A percentile compares a stretch with the other conserved stretches of the same genome.
Evolutionary conservation across 2,329 filamentous ascomycete species (phyloP).

Genomic region (Fusarium aywerte): DNA sequence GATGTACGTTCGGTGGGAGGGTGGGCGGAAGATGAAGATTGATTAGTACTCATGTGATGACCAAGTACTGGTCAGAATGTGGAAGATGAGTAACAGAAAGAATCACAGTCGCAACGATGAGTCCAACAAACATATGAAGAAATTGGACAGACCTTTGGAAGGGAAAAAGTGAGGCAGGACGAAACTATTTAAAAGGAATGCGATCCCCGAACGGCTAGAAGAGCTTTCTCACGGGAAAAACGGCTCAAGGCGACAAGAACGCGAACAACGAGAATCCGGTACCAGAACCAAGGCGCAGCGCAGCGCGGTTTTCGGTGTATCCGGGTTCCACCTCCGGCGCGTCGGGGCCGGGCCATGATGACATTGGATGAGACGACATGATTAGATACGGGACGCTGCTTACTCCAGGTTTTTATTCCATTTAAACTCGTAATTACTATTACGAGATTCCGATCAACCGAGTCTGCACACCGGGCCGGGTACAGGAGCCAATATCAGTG

Average conservation of each 20-base stretch:
- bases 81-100: not conserved
- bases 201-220: slow-evolving; percentile 23
- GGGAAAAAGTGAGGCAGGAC: not conserved
- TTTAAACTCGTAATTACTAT: slow-evolving; percentile 26
- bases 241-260: slow-evolving; percentile 5
- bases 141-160: not conserved
- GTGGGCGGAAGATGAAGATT: not conserved
- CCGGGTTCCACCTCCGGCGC: slow-evolving; percentile 30
- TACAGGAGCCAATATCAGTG: not conserved
- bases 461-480: slow-evolving; percentile 10
- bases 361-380: not conserved
- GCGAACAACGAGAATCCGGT: not conserved
- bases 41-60: slow-evolving; percentile 18
- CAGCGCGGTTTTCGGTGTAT: slow-evolving; percentile 25
- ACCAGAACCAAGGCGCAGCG: slow-evolving; percentile 12
- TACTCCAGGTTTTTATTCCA: slow-evolving; percentile 32
- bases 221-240: slow-evolving; percentile 33
- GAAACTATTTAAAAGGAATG: slow-evolving; percentile 18
- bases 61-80: not conserved
- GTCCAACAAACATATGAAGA: not conserved
- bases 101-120: not conserved
- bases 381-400: slow-evolving; percentile 13
- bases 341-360: slow-evolving; percentile 6
- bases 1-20: slow-evolving; percentile 16
- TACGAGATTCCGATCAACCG: slow-evolving; percentile 7